Base-by-base conservation (phyloP, 371 early-diverging fungal genomes). In the Mucor saturninus region DNA sequence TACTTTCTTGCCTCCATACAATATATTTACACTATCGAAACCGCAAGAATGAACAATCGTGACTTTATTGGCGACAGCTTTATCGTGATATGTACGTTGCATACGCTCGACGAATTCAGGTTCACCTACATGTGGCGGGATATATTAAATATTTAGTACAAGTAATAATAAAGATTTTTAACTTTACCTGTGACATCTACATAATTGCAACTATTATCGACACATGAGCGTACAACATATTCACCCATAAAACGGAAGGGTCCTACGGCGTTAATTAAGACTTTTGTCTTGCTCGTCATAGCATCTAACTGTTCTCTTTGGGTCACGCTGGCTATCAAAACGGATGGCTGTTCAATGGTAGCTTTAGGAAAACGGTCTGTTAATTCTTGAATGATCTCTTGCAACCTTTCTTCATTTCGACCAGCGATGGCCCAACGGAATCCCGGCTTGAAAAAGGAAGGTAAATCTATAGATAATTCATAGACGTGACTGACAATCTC, bases 1-100 rank as follows among this genome's bases (percentile, higher is more conserved):
- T 15, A 11, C 13, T 43, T 15, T 4, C 4, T 9, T 46, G 21
- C 26, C 15, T 46, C 6, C 26, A 21, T 21, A 46, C 9, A 21
- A 3, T 46, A 21, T 46, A 59, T 79, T 79, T 71, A 95, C 80
- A 61, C 91, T 91, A 75, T 96, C 96, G 74, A 95, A 95, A 7
- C 96, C 98, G 79, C 94, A 94, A 11, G 87, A 84, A 56, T 92
- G 91, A 11, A 96, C 89, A 64, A 96, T 86, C 14, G 84, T 74
- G 0, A 91, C 85, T 40, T 81, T 74, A 10, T 85, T 86, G 49
- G 76, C 75, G 54, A 68, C 68, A 6, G 96, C 97, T 56, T 86
- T 71, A 11, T 91, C 85, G 63, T 92, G 81, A 68, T 92, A 94
- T 13, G 82, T 80, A 51, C 88, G 77, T 50, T 86, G 83, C 77